Evolutionary conservation across 2,329 filamentous ascomycete species (phyloP).

Genomic region (Sporothrix euskadiensis): DNA sequence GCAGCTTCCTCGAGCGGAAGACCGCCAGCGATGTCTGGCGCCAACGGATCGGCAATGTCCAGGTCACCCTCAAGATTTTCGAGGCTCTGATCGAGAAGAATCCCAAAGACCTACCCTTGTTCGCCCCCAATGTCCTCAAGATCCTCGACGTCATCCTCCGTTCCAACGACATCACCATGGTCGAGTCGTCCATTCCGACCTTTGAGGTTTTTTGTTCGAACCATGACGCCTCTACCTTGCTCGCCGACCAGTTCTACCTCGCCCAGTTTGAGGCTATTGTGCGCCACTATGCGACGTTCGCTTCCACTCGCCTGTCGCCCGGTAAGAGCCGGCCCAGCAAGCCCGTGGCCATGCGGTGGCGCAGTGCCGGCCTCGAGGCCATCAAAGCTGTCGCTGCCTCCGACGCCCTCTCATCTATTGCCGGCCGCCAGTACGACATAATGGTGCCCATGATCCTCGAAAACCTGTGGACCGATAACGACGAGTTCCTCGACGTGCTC

Average conservation of each 20-base stretch:
- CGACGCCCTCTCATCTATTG: slow-evolving; percentile 73
- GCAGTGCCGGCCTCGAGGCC: slow-evolving; percentile 71
- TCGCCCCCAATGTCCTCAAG: slow-evolving; percentile 79
- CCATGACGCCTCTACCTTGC: slow-evolving; percentile 81
- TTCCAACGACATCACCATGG: slow-evolving; percentile 86
- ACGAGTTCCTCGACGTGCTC: slow-evolving; percentile 68
- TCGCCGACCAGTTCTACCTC: slow-evolving; percentile 82
- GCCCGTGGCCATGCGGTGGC: slow-evolving; percentile 77
- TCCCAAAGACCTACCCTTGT: slow-evolving; percentile 84
- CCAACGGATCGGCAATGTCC: slow-evolving; percentile 84
- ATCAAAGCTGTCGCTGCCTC: slow-evolving; percentile 79
- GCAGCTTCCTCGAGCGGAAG: slow-evolving; percentile 90
- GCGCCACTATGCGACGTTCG: slow-evolving; percentile 74
- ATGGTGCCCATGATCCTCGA: slow-evolving; percentile 84
- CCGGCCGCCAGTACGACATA: slow-evolving; percentile 72
- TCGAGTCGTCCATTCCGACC: slow-evolving; percentile 82
- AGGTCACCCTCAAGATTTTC: slow-evolving; percentile 91
- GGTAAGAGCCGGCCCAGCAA: slow-evolving; percentile 62
- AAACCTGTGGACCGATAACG: slow-evolving; percentile 76
- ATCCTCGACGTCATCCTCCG: slow-evolving; percentile 80
- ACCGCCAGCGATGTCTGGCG: slow-evolving; percentile 90
- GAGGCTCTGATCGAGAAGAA: slow-evolving; percentile 90
- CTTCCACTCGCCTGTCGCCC: slow-evolving; percentile 60
- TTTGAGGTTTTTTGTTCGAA: slow-evolving; percentile 87
- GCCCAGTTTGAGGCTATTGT: slow-evolving; percentile 82